Evolutionary conservation across 306 rosid genomes (phyloP).

Genomic region (Fragaria iinumae): DNA sequence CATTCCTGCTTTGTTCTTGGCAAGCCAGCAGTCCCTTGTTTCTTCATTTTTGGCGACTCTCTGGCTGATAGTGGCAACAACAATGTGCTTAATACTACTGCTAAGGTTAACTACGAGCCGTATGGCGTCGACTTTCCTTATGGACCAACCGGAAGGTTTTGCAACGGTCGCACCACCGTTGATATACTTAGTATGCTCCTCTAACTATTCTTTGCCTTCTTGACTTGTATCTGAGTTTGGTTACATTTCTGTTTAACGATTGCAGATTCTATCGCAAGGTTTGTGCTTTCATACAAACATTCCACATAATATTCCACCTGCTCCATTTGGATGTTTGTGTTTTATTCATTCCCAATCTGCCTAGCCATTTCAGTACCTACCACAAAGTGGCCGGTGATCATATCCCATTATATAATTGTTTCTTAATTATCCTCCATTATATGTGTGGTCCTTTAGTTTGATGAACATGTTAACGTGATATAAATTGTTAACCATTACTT

Average conservation of each 20-base stretch:
- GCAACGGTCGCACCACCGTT: slow-evolving; percentile 36
- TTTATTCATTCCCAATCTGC: background rate
- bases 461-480: background rate
- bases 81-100: slow-evolving; percentile 26
- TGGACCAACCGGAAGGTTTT: slow-evolving; percentile 51
- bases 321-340: background rate
- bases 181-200: slow-evolving; percentile 36
- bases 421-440: background rate
- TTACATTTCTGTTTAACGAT: background rate
- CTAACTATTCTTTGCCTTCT: background rate
- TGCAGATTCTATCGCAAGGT: background rate
- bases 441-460: background rate
- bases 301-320: background rate
- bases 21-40: slow-evolving; percentile 31
- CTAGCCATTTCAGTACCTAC: background rate
- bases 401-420: too few species aligned
- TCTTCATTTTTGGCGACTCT: slow-evolving; percentile 60
- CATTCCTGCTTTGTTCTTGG: slow-evolving; percentile 2
- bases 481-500: background rate
- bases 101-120: slow-evolving; percentile 43
- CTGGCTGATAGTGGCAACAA: slow-evolving; percentile 56
- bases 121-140: slow-evolving; percentile 52
- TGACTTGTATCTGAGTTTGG: background rate
- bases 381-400: background rate
- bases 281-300: background rate